Percentiles rank a stretch among this genome's conserved stretches.
Conservation (phyloP, 2,329 filamentous ascomycete genomes). For the Pestalotiopsis sp. region DNA sequence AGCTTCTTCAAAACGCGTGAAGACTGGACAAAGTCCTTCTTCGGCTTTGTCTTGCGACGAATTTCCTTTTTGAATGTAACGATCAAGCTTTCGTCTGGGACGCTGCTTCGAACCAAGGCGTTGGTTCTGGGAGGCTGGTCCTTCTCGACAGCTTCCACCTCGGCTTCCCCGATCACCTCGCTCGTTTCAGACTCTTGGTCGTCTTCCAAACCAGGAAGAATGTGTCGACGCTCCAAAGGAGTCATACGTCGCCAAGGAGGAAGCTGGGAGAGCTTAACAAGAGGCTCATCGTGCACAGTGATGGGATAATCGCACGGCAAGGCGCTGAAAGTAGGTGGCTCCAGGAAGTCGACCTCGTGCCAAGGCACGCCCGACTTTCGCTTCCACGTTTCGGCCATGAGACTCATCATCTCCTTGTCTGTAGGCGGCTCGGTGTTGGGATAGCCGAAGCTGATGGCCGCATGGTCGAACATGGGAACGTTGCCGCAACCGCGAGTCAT, state of each 20-base stretch:
- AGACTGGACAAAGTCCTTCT: neutral
- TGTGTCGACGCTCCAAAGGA: conserved; percentile 6
- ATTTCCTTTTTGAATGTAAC: neutral
- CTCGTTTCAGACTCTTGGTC: too few species aligned
- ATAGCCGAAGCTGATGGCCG: conserved; percentile 14
- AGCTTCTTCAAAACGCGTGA: neutral
- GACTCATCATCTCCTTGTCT: conserved; percentile 1
- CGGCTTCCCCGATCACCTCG: neutral
- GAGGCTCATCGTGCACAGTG: conserved; percentile 11
- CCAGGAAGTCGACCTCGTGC: conserved; percentile 15
- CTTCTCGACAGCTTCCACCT: neutral
- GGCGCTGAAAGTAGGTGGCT: neutral
- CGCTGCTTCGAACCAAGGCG: neutral
- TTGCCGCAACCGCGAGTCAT: conserved; percentile 14
- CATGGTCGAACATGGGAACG: conserved; percentile 20
- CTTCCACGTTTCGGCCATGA: conserved; percentile 24
- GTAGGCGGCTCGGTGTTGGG: conserved; percentile 13
- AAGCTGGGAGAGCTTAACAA: conserved; percentile 19
- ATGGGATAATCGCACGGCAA: neutral
- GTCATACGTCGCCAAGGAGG: neutral
- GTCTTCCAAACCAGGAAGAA: neutral
- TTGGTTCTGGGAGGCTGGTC: neutral
- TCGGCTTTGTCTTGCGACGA: neutral
- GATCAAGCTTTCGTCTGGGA: neutral
- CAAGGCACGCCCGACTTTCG: conserved; percentile 19